phyloP scores from a whole-genome alignment of 176 grass and related monocot genomes.

The Dendrocalamus sinicus region DNA sequence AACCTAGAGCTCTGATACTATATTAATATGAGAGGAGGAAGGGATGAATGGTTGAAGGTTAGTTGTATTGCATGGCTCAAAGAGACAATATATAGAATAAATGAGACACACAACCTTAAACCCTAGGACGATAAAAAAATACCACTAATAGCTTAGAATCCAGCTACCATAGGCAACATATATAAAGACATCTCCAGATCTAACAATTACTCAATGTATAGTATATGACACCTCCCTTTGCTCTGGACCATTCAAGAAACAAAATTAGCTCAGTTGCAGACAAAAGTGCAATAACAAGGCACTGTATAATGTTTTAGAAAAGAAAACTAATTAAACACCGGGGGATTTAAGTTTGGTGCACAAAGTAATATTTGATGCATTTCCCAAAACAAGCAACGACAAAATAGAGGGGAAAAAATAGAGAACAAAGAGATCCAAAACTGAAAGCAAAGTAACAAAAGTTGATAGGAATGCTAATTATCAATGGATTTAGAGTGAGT shows the following conservation, averaged over 20 bases:
- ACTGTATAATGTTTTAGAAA: neutral
- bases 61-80: too few relatives aligned
- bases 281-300: constrained; percentile 2
- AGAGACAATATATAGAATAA: too few relatives aligned
- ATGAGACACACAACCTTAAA: too few relatives aligned
- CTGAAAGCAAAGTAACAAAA: constrained; percentile 23
- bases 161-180: neutral
- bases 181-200: constrained; percentile 9
- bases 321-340: neutral
- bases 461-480: constrained; percentile 5
- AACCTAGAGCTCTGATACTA: too few relatives aligned
- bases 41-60: too few relatives aligned
- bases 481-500: constrained; percentile 6
- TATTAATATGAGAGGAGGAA: too few relatives aligned
- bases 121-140: too few relatives aligned
- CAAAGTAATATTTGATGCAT: neutral
- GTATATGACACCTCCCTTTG: constrained; percentile 1
- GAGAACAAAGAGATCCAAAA: constrained; percentile 16
- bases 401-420: neutral
- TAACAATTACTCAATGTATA: neutral
- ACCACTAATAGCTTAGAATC: neutral
- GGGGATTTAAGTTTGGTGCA: neutral
- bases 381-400: neutral
- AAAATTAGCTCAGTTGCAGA: neutral
- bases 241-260: neutral